phyloP scores from a whole-genome alignment of 2,329 filamentous ascomycete genomes.

The Venturia asperata region DNA sequence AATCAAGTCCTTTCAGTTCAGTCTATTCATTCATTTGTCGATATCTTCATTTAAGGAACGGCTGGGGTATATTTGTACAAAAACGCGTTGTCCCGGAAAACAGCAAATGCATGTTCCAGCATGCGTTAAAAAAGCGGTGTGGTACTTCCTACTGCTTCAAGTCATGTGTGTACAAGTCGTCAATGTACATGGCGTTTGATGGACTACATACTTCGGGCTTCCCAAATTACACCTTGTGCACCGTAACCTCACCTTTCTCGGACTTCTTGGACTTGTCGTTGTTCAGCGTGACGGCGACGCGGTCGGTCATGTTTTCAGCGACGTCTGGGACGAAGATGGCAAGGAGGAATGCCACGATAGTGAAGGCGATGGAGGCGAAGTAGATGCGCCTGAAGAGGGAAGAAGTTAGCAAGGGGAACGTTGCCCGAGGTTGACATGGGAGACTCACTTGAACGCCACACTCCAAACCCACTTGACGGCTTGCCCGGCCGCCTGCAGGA shows the following conservation, averaged over 20 bases:
- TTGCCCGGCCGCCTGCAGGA: constrained; percentile 5
- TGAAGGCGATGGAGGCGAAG: constrained; percentile 7
- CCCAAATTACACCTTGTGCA: no score
- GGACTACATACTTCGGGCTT: no score
- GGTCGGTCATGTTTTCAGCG: background rate
- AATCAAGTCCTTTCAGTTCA: no score
- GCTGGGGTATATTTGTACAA: no score
- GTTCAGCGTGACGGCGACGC: background rate
- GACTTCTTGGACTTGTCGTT: background rate
- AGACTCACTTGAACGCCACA: constrained; percentile 16
- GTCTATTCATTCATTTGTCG: no score
- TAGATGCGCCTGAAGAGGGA: constrained; percentile 1
- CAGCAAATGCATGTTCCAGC: no score
- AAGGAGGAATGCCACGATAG: background rate
- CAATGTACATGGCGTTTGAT: no score
- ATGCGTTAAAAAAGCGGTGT: no score
- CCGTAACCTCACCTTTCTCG: background rate
- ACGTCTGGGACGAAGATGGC: constrained; percentile 3
- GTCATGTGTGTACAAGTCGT: no score
- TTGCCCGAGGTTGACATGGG: background rate
- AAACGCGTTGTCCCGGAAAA: no score
- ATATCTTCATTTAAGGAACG: no score
- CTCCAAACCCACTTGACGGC: constrained; percentile 17
- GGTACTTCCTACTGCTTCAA: no score
- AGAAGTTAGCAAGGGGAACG: background rate